Evolutionary conservation across 495 filamentous ascomycete genomes (phyloP), one percentile per base, ranked within the genome.

Genomic region (Paragyromitra xinjiangensis): DNA sequence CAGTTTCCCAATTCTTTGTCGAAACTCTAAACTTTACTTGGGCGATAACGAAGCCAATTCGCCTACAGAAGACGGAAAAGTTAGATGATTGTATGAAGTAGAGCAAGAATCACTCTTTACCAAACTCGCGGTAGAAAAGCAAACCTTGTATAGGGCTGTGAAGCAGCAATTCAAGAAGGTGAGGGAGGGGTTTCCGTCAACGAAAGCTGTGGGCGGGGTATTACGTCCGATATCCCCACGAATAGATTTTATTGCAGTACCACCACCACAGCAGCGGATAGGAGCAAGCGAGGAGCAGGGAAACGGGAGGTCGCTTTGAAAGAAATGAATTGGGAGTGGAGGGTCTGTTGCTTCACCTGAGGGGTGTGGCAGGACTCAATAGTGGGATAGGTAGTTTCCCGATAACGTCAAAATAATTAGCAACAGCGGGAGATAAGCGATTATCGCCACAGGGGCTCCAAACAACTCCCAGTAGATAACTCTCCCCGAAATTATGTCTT

Each of bases 401-500:
- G 75, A 77, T 77, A 77, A 77, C 69, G 75, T 77, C 75, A 79
- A 72, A 71, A 71, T 72, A 72, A 79, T 79, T 79, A 78, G 74
- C 77, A 79, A 78, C 66, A 66, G 53, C 50, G 75, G 58, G 65
- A 79, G 77, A 79, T 79, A 79, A 79, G 77, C 75, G 63, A 53
- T 53, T 79, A 70, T 78, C 66, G 72, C 48, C 77, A 59, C 29
- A 53, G 59, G 66, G 39, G 34, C 11, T 24, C 19, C 61, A 65
- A 59, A 65, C 48, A 65, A 34, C 61, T 37, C 61, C 34, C 55
- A 63, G 39, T 44, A 61, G 53, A 61, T 29, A 6, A 75, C 50
- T 65, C 24, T 65, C 61, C 44, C 58, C 39, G 45, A 71, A 37
- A 64, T 34, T 64, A 19, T 58, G 19, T 11, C n/a, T 56, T 55